Evolutionary conservation across 2,329 filamentous ascomycete genomes (phyloP), one percentile per base, ranked within the genome.

Genomic region (Xylariaceae sp.): DNA sequence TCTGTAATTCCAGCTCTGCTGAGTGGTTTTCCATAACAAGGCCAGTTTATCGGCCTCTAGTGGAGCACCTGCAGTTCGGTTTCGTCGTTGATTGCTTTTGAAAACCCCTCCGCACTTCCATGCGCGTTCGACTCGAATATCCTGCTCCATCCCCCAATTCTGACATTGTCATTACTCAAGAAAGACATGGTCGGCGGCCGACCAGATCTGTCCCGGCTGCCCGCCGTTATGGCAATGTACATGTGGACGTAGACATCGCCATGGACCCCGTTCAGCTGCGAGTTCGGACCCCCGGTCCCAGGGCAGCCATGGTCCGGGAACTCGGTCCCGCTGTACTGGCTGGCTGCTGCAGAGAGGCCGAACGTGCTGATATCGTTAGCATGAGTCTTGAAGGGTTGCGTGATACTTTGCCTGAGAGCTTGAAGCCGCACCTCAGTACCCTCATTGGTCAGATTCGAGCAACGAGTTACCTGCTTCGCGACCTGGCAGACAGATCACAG

Each of bases 281-380:
- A 43, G 36, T 45, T 28, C 53, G 59, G 53, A 58, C 54, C 28
- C 55, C 60, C 47, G 31, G 18, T 51, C 44, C 40, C 33, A 56
- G 50, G 51, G 17, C 9, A 18, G 38, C 34, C 7, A 44, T 28
- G 11, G 55, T 54, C 51, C 63, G 62, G n/a, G 57, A 61, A 43
- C 51, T 58, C 46, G 57, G 65, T 17, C 58, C 63, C 42, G 66
- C 73, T 17, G 68, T 82, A 18, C 71, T 83, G 34, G 68, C 73
- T 51, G 78, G 79, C 33, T 84, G 81, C 62, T 81, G 73, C 59
- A 62, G 69, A 48, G 81, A 84, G 66, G 80, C 81, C 19, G 72
- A 79, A 50, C 71, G 76, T 55, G 78, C 77, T 47, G 76, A 81
- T 46, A 58, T 72, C 12, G 75, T 80, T 40, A 72, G 73, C 36